A percentile compares a stretch with the other conserved stretches of the same genome.
Conservation (phyloP, 177 flowering plant genomes). For the Vitis hybrid region DNA sequence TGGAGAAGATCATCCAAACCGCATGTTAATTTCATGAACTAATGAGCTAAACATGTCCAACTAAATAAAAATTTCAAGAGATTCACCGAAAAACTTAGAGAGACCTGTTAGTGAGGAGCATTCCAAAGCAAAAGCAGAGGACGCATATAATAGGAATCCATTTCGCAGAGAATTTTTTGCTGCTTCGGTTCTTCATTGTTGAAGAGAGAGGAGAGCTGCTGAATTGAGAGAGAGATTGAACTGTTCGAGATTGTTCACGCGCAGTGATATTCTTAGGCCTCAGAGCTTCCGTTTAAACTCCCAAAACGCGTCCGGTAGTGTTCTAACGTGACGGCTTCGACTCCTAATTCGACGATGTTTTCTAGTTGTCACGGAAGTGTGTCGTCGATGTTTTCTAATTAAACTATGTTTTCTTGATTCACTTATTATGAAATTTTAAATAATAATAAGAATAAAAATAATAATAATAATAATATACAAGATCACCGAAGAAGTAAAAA, state of each 20-base stretch:
- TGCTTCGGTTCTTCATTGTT: constrained; percentile 43
- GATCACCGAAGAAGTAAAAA: no score
- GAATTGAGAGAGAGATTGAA: not conserved
- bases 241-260: not conserved
- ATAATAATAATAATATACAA: no score
- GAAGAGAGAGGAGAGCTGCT: not conserved
- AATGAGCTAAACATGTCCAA: not conserved
- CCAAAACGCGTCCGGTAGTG: no score
- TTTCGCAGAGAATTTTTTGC: constrained; percentile 43
- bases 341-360: no score
- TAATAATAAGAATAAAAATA: no score
- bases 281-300: not conserved
- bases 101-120: constrained; percentile 74
- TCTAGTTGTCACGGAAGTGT: no score
- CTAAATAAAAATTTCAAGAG: not conserved
- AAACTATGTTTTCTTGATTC: no score
- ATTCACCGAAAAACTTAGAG: not conserved
- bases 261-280: no score
- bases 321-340: no score
- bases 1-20: not conserved
- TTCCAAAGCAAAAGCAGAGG: constrained; percentile 66
- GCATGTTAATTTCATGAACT: not conserved
- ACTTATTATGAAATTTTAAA: no score
- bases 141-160: constrained; percentile 73
- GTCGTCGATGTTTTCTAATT: no score